Percentiles rank a stretch among this genome's conserved stretches.
These are phyloP conservation scores for Pythium dissimile DNA, from an alignment of 352 stramenopile species.

Conservation along the genomic window DNA sequence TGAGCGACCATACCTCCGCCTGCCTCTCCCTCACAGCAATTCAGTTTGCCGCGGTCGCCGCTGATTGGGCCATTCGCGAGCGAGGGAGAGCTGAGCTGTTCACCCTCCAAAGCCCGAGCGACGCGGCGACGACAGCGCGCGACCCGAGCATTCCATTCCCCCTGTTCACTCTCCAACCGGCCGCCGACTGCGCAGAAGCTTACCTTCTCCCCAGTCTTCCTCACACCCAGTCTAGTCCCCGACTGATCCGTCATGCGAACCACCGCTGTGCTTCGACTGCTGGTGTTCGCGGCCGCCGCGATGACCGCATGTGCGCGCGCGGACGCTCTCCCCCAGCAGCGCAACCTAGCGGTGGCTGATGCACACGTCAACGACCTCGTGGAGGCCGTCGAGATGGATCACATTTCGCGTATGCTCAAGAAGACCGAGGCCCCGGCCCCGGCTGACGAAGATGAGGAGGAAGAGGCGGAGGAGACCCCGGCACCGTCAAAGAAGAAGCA, in stretches of 20 bases:
- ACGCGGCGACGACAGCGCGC: too few species aligned
- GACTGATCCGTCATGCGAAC: slow-evolving; percentile 41
- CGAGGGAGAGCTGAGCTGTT: slow-evolving; percentile 24
- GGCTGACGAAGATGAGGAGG: slow-evolving; percentile 10
- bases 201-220: neutral
- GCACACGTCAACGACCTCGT: neutral
- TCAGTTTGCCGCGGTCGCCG: slow-evolving; percentile 4
- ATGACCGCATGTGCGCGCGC: slow-evolving; percentile 33
- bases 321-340: slow-evolving; percentile 19
- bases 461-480: slow-evolving; percentile 3
- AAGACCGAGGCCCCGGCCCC: slow-evolving; percentile 12
- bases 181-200: slow-evolving; percentile 7
- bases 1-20: neutral
- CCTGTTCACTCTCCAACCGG: slow-evolving; percentile 18
- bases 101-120: slow-evolving; percentile 19
- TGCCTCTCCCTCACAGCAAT: slow-evolving; percentile 16
- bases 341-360: neutral
- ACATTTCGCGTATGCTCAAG: slow-evolving; percentile 21
- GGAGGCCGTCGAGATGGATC: neutral
- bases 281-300: slow-evolving; percentile 47
- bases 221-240: neutral
- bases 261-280: slow-evolving; percentile 44
- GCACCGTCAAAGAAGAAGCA: slow-evolving; percentile 18
- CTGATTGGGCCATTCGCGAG: slow-evolving; percentile 26
- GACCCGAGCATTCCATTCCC: too few species aligned